Evolutionary conservation across 148 eudicot species (phyloP).

Genomic region (Rhododendron griersonianum): DNA sequence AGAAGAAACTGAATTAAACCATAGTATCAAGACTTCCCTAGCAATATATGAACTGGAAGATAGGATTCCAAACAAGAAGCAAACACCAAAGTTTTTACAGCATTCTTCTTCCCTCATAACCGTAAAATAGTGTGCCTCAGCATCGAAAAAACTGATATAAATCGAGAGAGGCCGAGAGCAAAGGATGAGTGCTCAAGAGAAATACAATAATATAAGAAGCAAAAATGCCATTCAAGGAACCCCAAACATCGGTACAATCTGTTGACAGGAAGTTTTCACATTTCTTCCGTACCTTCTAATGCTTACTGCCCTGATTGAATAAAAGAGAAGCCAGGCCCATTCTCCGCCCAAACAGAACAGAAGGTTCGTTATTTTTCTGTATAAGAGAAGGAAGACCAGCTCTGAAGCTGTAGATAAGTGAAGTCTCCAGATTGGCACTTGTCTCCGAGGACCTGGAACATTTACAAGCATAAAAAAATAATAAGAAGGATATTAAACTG

Average conservation of each 20-base stretch:
- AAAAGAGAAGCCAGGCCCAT: slow-evolving; percentile 56
- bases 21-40: background rate
- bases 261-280: background rate
- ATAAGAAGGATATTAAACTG: background rate
- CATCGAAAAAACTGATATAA: background rate
- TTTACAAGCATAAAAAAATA: background rate
- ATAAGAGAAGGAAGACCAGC: slow-evolving; percentile 35
- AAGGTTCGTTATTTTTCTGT: slow-evolving; percentile 31
- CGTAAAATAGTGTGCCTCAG: background rate
- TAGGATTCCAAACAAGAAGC: background rate
- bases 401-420: slow-evolving; percentile 19
- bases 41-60: background rate
- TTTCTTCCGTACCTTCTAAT: background rate
- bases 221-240: background rate
- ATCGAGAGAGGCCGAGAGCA: background rate
- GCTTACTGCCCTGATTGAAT: slow-evolving; percentile 30
- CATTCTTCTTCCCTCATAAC: background rate
- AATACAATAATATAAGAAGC: background rate
- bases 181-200: background rate
- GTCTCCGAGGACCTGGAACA: slow-evolving; percentile 29
- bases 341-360: slow-evolving; percentile 55
- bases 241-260: background rate
- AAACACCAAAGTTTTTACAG: background rate
- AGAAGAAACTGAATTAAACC: background rate
- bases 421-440: slow-evolving; percentile 28